Evolutionary conservation across 2,329 filamentous ascomycete genomes (phyloP), one percentile per base, ranked within the genome.

Genomic region (Microdochium paspali): DNA sequence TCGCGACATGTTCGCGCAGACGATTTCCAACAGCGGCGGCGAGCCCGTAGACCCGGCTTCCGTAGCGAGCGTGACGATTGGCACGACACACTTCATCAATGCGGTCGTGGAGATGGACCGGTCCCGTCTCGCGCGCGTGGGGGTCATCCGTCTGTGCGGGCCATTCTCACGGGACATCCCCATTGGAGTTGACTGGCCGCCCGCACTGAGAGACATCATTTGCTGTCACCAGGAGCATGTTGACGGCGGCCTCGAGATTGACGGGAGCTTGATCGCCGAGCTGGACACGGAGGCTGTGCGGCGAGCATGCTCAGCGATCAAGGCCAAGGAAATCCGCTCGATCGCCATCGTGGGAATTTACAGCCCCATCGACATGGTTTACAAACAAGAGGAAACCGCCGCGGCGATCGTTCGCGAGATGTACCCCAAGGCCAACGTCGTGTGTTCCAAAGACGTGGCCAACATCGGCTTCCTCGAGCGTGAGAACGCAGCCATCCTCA

Each of bases 401-500:
- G 68, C 68, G 1, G 63, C 62, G 3, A 65, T 76, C n/a, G 54
- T 76, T 28, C 60, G 57, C 6, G 52, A 58, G 2, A 63, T 66
- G 35, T 57, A 73, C 1, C 66, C 68, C 0, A 67, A 60, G 0
- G 64, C 60, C 45, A 66, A 76, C 46, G 65, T 79, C 3, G 72
- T 78, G 3, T 67, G 68, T 46, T 76, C 74, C 12, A 71, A 70
- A 45, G 71, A 75, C n/a, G 72, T 79, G 2, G 75, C 73, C 15
- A 77, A 70, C 51, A 59, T 76, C 10, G 76, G 66, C 35, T 78
- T 81, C 46, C 62, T 82, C 7, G 80, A 82, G 61, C 69, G 81
- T 32, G 81, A 84, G 58, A 84, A 84, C 54, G 80, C 80, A 0
- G 74, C 77, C 2, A 80, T 84, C 18, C 64, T 85, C 20, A 84